Evolutionary conservation across 495 filamentous ascomycete species (phyloP).

Genomic region (Neurospora tetrasperma): DNA sequence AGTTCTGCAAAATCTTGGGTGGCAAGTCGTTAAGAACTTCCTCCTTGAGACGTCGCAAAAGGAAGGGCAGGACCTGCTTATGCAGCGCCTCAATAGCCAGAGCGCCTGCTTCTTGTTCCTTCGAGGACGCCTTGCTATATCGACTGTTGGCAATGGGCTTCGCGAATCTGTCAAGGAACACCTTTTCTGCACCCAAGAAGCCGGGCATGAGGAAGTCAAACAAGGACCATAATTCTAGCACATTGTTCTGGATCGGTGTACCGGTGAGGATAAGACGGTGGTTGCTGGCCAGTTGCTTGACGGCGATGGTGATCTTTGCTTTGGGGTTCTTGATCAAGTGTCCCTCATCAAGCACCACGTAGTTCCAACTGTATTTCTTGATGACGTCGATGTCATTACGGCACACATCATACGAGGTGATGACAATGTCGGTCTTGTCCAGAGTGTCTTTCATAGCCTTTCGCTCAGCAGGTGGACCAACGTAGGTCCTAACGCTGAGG

Average conservation of each 20-base stretch:
- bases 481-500: conserved; percentile 77
- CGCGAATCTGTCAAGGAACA: conserved; percentile 93
- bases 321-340: conserved; percentile 98
- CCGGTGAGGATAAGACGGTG: conserved; percentile 94
- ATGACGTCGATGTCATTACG: conserved; percentile 84
- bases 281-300: conserved; percentile 79
- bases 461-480: conserved; percentile 76
- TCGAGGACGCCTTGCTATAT: conserved; percentile 92
- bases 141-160: conserved; percentile 94
- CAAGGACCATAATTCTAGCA: conserved; percentile 91
- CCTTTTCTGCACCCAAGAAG: conserved; percentile 95
- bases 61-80: conserved; percentile 94
- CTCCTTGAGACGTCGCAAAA: conserved; percentile 93
- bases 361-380: conserved; percentile 85
- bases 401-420: conserved; percentile 96
- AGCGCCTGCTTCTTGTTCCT: conserved; percentile 95
- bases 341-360: conserved; percentile 92
- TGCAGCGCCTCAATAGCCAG: conserved; percentile 93
- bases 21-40: conserved; percentile 94
- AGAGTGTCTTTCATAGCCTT: conserved; percentile 55
- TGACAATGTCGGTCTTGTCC: conserved; percentile 73
- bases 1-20: conserved; percentile 97
- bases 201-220: conserved; percentile 99
- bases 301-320: conserved; percentile 82
- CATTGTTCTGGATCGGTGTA: conserved; percentile 96